These are phyloP conservation scores for Persicaria tinctoria DNA, from an alignment of 148 eudicot species.

Conservation along the genomic window DNA sequence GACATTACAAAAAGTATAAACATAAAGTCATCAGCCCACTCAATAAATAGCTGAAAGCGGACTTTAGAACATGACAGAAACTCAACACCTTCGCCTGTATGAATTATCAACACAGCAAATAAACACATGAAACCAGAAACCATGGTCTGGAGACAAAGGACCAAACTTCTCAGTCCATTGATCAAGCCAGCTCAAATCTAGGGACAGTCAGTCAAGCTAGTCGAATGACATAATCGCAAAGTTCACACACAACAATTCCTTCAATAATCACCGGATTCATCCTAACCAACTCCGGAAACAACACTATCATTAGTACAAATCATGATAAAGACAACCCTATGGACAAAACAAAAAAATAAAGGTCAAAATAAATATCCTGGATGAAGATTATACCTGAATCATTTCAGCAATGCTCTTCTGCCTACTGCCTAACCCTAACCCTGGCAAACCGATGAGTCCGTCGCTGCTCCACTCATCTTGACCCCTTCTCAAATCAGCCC, in stretches of 20 bases:
- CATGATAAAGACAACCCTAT: background rate
- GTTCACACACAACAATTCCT: background rate
- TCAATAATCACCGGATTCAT: background rate
- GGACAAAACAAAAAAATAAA: background rate
- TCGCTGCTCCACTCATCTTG: constrained; percentile 60
- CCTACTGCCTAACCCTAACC: constrained; percentile 61
- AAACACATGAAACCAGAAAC: background rate
- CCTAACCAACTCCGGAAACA: background rate
- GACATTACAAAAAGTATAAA: background rate
- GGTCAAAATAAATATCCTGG: background rate
- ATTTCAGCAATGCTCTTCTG: constrained; percentile 75
- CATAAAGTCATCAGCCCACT: background rate
- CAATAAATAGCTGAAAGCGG: background rate
- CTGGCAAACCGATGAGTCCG: constrained; percentile 67
- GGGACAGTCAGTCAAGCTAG: background rate
- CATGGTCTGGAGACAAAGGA: background rate
- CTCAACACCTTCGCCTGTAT: background rate
- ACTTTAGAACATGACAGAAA: background rate
- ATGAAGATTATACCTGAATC: constrained; percentile 47
- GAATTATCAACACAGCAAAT: background rate
- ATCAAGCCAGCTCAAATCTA: constrained; percentile 3
- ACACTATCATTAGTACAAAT: background rate
- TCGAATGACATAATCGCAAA: background rate
- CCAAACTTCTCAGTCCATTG: background rate
- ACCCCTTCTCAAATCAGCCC: constrained; percentile 18